Evolutionary conservation across 768 basidiomycete genomes (phyloP).

Genomic region (Hysterangium stoloniferum): DNA sequence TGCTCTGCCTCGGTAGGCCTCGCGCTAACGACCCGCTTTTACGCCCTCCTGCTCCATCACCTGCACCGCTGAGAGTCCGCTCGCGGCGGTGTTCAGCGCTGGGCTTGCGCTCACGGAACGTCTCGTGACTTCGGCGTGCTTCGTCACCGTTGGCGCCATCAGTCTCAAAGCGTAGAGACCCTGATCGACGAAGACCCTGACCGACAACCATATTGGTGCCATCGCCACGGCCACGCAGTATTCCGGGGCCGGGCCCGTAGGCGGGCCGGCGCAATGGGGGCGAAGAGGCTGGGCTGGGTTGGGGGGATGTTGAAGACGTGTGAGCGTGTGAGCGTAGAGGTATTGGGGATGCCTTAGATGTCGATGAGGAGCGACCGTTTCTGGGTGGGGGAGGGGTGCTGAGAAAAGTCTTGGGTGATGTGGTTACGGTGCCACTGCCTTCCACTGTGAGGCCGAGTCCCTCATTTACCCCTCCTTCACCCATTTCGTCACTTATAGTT

Average conservation of each 20-base stretch:
- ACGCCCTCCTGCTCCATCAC: too few species aligned
- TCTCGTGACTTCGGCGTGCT: not conserved
- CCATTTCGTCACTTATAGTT: not conserved
- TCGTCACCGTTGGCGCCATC: not conserved
- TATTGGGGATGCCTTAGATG: not conserved
- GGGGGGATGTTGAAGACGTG: not conserved
- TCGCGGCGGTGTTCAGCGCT: not conserved
- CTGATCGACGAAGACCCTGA: not conserved
- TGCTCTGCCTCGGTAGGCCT: too few species aligned
- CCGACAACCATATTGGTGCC: not conserved
- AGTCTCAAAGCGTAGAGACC: not conserved
- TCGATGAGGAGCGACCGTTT: not conserved
- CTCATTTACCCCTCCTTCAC: not conserved
- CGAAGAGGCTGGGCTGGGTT: constrained; percentile 3
- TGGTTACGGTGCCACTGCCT: not conserved
- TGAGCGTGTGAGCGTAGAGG: not conserved
- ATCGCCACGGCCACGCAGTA: not conserved
- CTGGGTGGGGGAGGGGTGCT: not conserved
- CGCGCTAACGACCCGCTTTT: too few species aligned
- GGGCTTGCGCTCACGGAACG: not conserved
- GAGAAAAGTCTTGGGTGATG: too few species aligned
- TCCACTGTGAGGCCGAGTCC: not conserved
- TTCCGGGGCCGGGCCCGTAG: not conserved
- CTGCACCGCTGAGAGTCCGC: not conserved
- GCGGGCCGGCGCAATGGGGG: not conserved